Base-by-base conservation (phyloP, 306 rosid genomes). In the Dalbergia oliveri region DNA sequence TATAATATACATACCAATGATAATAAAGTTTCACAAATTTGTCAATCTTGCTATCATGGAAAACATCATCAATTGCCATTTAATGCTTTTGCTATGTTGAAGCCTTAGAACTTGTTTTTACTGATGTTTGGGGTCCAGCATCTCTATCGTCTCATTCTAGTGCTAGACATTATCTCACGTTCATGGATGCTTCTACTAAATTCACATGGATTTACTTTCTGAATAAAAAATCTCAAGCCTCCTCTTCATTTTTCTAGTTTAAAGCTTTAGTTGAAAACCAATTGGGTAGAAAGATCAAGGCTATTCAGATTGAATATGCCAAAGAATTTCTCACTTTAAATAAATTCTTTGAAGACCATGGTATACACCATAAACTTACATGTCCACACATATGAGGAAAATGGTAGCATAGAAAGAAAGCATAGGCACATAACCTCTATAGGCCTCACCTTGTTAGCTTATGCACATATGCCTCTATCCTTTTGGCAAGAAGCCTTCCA, bases 91-190 rank as follows among this genome's bases (percentile, higher is more conserved):
- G 6, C 14, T 3, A 10, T 47, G 3, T 10, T 47, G n/a, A 2
- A 47, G n/a, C 53, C 3, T 3, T 47, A 44, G 1, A 11, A 47
- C 10, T 47, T 2, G 1, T 47, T 0, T 47, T 8, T 4, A 8
- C n/a, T n/a, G n/a, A n/a, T 12, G 1, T 10, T 2, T 47, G n/a
- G 53, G n/a, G 53, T 13, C 5, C 15, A 2, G 5, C 53, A 2
- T n/a, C 53, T 2, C 4, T 47, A 3, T 0, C 0, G 0, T 3
- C 14, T 0, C 2, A 2, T 0, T 1, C 5, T 10, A n/a, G 53
- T 10, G 14, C 14, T 3, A 47, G 53, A 3, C 11, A 47, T 13
- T 47, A 11, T 12, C 1, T 47, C 0, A 2, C 12, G 3, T 12
- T 47, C 5, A 12, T 10, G 3, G 53, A 47, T 47, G 15, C 53